Evolutionary conservation across 306 rosid genomes (phyloP), one percentile per base, ranked within the genome.

Genomic region (Arachis hypogaea): DNA sequence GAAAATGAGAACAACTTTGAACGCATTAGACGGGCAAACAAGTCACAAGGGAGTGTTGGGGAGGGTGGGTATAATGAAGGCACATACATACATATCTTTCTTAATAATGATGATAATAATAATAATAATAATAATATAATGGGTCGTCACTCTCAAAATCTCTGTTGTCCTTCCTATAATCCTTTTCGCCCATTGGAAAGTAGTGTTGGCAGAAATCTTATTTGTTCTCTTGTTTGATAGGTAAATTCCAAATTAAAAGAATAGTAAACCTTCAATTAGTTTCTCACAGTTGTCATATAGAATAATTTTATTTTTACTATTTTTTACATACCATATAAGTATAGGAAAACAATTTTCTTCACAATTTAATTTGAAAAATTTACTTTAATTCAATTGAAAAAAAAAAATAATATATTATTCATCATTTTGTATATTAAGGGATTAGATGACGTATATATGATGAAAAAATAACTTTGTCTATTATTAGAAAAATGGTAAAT

Each of bases 131-230:
- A 4, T 16, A 38, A 62, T 45, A 52, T 22, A 22, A 22, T 11
- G 75, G 67, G 71, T 68, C 67, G 71, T 68, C 67, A 73, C 66
- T 50, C 14, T 63, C 30, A 68, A 11, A 11, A 7, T 11, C 1
- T 36, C 11, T 18, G 6, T 11, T 42, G 18, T 41, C 4, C 29
- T 36, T 11, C 46, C 7, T 43, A 43, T 43, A 43, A 43, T 43
- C 44, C 47, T 11, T 18, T 60, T 68, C 7, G 16, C 29, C 74
- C 11, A 65, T 41, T 58, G 28, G 5, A 51, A 66, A 58, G 49
- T 41, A 58, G 68, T 36, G 43, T 22, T 16, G 42, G 54, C 40
- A 12, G 42, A 45, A 64, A 76, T 10, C 28, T 36, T 50, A 59
- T 59, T n/a, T 7, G 0, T 30, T 66, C 67, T 33, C 67, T 30